Evolutionary conservation across 2,329 filamentous ascomycete species (phyloP).

Genomic region (Epichloe sibirici): DNA sequence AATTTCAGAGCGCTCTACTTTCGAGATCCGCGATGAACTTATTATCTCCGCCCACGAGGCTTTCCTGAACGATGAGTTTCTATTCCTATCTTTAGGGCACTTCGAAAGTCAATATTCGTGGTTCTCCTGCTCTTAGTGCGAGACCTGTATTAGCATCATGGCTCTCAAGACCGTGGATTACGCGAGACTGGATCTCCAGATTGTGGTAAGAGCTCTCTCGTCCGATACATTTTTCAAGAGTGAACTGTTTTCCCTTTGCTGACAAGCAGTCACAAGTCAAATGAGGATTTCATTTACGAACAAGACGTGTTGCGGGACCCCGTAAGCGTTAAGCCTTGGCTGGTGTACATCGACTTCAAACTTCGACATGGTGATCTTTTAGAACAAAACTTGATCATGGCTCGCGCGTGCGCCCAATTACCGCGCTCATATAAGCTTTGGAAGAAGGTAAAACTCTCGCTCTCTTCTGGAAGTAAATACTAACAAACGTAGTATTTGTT

Average conservation of each 20-base stretch:
- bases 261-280: slow-evolving; percentile 40
- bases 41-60: neutral
- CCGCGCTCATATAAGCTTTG: slow-evolving; percentile 96
- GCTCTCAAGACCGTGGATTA: neutral
- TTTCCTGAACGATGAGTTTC: neutral
- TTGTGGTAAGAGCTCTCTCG: slow-evolving; percentile 21
- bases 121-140: neutral
- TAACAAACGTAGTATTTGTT: slow-evolving; percentile 56
- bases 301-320: slow-evolving; percentile 84
- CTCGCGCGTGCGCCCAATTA: slow-evolving; percentile 79
- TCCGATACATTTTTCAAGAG: neutral
- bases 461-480: slow-evolving; percentile 2
- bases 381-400: slow-evolving; percentile 79
- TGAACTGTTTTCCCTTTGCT: neutral
- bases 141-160: neutral
- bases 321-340: slow-evolving; percentile 83
- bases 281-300: slow-evolving; percentile 91
- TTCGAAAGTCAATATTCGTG: neutral
- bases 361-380: slow-evolving; percentile 69
- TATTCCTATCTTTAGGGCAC: neutral
- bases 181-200: slow-evolving; percentile 2
- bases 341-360: slow-evolving; percentile 89
- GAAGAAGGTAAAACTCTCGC: slow-evolving; percentile 58
- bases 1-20: neutral
- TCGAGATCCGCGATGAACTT: neutral